Conservation (phyloP, 768 basidiomycete species). For the Suillus variegatus region DNA sequence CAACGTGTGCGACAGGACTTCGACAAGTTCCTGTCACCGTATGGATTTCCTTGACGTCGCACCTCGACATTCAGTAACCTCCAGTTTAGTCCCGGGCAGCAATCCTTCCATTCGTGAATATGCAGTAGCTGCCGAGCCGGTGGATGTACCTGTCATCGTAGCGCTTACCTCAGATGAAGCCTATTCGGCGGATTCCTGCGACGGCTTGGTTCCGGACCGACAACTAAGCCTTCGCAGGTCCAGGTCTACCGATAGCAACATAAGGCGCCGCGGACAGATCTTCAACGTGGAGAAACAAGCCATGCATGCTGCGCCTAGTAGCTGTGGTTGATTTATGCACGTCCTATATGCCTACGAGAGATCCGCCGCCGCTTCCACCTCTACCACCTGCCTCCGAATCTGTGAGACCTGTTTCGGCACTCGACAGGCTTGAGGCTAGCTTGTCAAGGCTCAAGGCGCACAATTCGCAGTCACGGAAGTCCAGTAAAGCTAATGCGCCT, state of each 20-base stretch:
- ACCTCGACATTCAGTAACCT: not conserved
- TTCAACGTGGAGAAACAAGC: slow-evolving; percentile 19
- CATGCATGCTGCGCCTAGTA: not conserved
- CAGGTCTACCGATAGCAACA: not conserved
- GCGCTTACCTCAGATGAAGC: not conserved
- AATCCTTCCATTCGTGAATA: not conserved
- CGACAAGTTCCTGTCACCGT: not conserved
- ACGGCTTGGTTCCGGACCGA: slow-evolving; percentile 6
- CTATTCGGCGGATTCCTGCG: not conserved
- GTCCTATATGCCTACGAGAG: slow-evolving; percentile 18
- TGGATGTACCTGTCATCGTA: slow-evolving; percentile 7
- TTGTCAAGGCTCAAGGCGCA: slow-evolving; percentile 33
- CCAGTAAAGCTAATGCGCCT: slow-evolving; percentile 15
- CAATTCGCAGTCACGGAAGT: slow-evolving; percentile 28
- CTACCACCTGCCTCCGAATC: slow-evolving; percentile 1
- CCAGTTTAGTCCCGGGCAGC: not conserved
- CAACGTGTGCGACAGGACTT: not conserved
- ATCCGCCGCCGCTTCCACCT: slow-evolving; percentile 24
- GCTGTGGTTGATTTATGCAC: slow-evolving; percentile 10
- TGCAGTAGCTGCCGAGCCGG: not conserved
- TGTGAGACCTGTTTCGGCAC: slow-evolving; percentile 27
- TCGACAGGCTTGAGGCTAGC: slow-evolving; percentile 36
- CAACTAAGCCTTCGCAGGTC: not conserved
- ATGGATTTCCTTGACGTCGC: not conserved
- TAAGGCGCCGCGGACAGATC: slow-evolving; percentile 28